These are phyloP conservation scores for Calocera viscosa DNA, from an alignment of 768 basidiomycete species.

Conservation along the genomic window DNA sequence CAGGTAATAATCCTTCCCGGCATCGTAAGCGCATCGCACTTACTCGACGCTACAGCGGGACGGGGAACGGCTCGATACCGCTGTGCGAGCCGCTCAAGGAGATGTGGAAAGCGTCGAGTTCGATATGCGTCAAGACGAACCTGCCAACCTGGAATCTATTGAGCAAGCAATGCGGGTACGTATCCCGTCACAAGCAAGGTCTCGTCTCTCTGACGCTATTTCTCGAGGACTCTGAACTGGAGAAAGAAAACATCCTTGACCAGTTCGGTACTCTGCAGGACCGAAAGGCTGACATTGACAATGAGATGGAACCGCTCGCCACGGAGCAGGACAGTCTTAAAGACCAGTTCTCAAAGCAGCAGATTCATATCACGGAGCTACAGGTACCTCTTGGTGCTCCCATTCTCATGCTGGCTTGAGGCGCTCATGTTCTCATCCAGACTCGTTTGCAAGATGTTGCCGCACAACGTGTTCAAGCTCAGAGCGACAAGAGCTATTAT, in stretches of 20 bases:
- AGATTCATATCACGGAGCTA: neutral
- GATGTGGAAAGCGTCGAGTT: neutral
- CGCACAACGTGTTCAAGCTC: conserved; percentile 38
- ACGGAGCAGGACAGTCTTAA: conserved; percentile 27
- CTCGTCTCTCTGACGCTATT: neutral
- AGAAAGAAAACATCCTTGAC: conserved; percentile 36
- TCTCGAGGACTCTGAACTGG: conserved; percentile 42
- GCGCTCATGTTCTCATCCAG: conserved; percentile 27
- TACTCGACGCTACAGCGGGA: neutral
- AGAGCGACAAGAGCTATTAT: conserved; percentile 39
- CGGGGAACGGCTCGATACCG: neutral
- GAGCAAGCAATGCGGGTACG: conserved; percentile 44
- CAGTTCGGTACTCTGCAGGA: conserved; percentile 37
- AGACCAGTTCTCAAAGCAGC: conserved; percentile 7
- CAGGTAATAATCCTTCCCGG: neutral
- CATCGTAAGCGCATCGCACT: neutral
- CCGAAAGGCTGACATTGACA: conserved; percentile 42
- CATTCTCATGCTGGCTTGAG: neutral
- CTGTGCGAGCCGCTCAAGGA: neutral
- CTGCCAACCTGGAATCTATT: conserved; percentile 47
- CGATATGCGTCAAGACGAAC: conserved; percentile 44
- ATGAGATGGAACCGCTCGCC: conserved; percentile 30
- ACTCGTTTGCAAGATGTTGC: conserved; percentile 39
- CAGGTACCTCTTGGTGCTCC: conserved; percentile 7
- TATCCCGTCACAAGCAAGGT: neutral